A percentile compares a stretch with the other conserved stretches of the same genome.
phyloP scores from a whole-genome alignment of 306 rosid species.

The Cucurbita pepo region DNA sequence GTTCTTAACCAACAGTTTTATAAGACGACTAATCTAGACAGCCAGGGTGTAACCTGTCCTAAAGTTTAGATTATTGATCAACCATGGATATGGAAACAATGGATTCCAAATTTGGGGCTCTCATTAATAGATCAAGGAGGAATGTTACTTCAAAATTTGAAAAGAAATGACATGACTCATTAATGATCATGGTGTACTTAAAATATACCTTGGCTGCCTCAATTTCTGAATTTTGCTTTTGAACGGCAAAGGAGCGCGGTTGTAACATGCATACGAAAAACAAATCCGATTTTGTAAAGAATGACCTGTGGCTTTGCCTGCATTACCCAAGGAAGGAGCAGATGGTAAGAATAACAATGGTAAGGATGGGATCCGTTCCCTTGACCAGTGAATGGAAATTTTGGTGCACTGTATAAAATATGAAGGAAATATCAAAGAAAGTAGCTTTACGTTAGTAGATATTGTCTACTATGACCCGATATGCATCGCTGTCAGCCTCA shows the following conservation, averaged over 20 bases:
- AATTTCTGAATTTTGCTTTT: slow-evolving; percentile 50
- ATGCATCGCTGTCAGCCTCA: no score
- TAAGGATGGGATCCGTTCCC: neutral
- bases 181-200: neutral
- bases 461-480: no score
- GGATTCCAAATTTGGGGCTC: neutral
- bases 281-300: slow-evolving; percentile 56
- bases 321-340: neutral
- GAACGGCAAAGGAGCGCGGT: slow-evolving; percentile 43
- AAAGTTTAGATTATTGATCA: neutral
- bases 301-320: slow-evolving; percentile 64
- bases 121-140: neutral
- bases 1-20: neutral
- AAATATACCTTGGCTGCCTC: slow-evolving; percentile 16
- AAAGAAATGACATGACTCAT: neutral
- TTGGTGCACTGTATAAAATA: neutral
- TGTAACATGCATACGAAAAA: slow-evolving; percentile 56
- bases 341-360: neutral
- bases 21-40: slow-evolving; percentile 1
- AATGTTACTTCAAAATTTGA: neutral
- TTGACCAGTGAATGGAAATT: no score
- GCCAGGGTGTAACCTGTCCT: neutral
- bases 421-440: neutral
- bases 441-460: neutral
- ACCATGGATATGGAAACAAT: neutral